Conservation (phyloP, 495 filamentous ascomycete species). For the Physcia stellaris region DNA sequence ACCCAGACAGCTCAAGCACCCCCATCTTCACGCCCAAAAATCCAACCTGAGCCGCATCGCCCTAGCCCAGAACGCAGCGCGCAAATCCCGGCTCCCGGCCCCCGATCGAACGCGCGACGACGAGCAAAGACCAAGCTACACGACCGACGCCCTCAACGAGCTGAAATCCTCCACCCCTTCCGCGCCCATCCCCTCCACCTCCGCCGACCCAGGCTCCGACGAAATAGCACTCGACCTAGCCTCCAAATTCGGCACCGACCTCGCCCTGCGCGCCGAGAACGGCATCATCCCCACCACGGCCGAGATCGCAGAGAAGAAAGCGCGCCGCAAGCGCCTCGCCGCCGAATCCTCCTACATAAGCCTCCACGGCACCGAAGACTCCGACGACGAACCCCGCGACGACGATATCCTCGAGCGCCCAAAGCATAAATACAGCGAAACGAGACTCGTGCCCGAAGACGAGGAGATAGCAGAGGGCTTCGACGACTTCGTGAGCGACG, state of each 20-base stretch:
- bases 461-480: conserved; percentile 94
- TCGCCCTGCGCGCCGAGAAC: conserved; percentile 15
- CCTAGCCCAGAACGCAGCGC: conserved; percentile 56
- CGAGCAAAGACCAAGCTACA: conserved; percentile 74
- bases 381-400: conserved; percentile 33
- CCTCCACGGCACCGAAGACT: conserved; percentile 41
- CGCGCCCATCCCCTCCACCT: conserved; percentile 46
- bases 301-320: conserved; percentile 90
- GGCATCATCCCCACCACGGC: conserved; percentile 62
- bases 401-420: conserved; percentile 28
- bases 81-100: conserved; percentile 32
- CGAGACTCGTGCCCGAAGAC: conserved; percentile 70
- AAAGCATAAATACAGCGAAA: conserved; percentile 40
- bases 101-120: conserved; percentile 49
- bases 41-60: conserved; percentile 52
- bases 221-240: conserved; percentile 52
- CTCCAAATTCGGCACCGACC: conserved; percentile 45
- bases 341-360: conserved; percentile 71
- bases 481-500: conserved; percentile 83
- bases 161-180: conserved; percentile 70
- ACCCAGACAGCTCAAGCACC: conserved; percentile 34
- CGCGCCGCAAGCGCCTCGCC: conserved; percentile 64
- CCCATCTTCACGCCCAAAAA: conserved; percentile 56
- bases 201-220: conserved; percentile 31
- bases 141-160: conserved; percentile 71